Percentiles rank a stretch among this genome's conserved stretches.
These are phyloP conservation scores for Lasiosphaeriaceae sp. DNA, from an alignment of 495 filamentous ascomycete species.

Conservation along the genomic window DNA sequence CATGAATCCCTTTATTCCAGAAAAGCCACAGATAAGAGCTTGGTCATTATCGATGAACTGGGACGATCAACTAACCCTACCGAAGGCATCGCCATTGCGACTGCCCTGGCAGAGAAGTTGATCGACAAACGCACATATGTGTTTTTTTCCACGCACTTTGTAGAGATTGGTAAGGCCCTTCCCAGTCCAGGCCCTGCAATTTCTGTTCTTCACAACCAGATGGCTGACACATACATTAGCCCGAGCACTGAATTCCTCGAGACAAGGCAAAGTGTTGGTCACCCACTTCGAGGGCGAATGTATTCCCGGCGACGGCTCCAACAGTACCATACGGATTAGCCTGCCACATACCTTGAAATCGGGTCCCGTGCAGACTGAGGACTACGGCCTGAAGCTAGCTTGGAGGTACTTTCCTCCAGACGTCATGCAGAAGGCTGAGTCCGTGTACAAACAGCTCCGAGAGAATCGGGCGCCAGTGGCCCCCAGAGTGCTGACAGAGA, in stretches of 20 bases:
- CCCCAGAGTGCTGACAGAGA: too few relatives aligned
- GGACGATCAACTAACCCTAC: conserved; percentile 86
- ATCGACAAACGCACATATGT: conserved; percentile 71
- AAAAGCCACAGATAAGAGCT: conserved; percentile 67
- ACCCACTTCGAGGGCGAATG: conserved; percentile 68
- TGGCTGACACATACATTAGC: conserved; percentile 42
- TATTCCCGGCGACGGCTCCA: conserved; percentile 40
- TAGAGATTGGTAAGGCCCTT: conserved; percentile 55
- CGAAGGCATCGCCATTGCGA: conserved; percentile 85
- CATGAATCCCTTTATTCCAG: conserved; percentile 23
- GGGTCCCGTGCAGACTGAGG: conserved; percentile 38
- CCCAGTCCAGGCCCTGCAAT: background rate
- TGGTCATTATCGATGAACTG: conserved; percentile 90
- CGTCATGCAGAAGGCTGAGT: too few relatives aligned
- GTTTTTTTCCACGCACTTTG: conserved; percentile 94
- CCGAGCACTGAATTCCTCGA: conserved; percentile 56
- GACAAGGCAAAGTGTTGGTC: conserved; percentile 71
- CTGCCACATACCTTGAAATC: conserved; percentile 81
- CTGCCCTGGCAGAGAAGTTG: conserved; percentile 82
- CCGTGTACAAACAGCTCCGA: too few relatives aligned
- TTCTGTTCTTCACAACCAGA: background rate
- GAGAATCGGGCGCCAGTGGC: too few relatives aligned
- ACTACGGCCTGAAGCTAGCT: background rate
- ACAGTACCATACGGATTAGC: conserved; percentile 55
- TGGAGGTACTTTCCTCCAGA: too few relatives aligned